These are phyloP conservation scores for Globisporangium irregulare DNA, from an alignment of 352 stramenopile genomes.

Conservation along the genomic window DNA sequence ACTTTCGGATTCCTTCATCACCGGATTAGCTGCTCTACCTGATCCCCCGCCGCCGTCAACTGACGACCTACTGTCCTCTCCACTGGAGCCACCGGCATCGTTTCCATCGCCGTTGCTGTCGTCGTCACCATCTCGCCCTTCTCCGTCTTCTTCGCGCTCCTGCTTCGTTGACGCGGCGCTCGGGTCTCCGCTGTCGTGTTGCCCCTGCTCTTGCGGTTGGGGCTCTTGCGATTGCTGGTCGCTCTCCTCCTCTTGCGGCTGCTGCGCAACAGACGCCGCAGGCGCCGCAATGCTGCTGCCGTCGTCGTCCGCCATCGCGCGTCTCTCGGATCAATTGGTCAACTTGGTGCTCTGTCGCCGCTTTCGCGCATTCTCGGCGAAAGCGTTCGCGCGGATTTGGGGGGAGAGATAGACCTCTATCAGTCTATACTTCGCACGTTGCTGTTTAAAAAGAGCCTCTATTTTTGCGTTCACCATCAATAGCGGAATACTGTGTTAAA, in stretches of 20 bases:
- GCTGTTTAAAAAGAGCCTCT: too few species aligned
- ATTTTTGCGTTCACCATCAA: too few species aligned
- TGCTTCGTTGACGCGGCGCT: neutral
- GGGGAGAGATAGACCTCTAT: too few species aligned
- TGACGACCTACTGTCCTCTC: neutral
- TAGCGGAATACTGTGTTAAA: too few species aligned
- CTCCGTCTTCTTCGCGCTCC: neutral
- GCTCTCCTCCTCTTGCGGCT: neutral
- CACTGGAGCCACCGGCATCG: neutral
- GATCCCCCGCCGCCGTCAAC: neutral
- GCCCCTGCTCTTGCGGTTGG: neutral
- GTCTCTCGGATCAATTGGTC: neutral
- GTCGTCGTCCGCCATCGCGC: constrained; percentile 6
- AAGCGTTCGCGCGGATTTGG: too few species aligned
- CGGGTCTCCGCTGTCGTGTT: neutral
- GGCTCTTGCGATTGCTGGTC: neutral
- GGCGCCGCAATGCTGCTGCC: neutral
- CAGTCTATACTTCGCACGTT: too few species aligned
- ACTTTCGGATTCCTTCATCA: neutral
- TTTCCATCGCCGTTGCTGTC: neutral
- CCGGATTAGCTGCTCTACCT: neutral
- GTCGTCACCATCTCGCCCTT: neutral
- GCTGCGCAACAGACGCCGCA: neutral
- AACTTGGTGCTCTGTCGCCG: neutral
- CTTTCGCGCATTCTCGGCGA: too few species aligned